phyloP scores from a whole-genome alignment of 495 filamentous ascomycete genomes.

The Viridothelium virens region DNA sequence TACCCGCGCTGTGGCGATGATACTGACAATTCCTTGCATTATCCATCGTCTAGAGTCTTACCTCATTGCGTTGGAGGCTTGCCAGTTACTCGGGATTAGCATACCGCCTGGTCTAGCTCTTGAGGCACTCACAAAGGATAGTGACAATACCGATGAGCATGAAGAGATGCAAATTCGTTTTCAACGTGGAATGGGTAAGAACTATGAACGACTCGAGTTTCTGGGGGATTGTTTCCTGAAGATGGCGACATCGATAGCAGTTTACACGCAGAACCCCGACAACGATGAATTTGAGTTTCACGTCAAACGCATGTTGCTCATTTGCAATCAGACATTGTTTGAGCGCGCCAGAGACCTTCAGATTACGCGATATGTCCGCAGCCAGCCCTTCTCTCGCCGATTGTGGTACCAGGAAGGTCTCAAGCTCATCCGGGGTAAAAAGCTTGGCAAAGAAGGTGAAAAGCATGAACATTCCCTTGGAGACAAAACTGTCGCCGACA shows the following conservation, averaged over 20 bases:
- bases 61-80: conserved; percentile 69
- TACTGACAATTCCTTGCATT: conserved; percentile 70
- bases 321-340: conserved; percentile 90
- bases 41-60: conserved; percentile 76
- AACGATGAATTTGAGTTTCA: conserved; percentile 83
- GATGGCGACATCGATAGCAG: conserved; percentile 83
- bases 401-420: conserved; percentile 80
- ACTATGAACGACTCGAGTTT: conserved; percentile 94
- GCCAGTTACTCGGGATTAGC: conserved; percentile 49
- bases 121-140: conserved; percentile 91
- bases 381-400: conserved; percentile 66
- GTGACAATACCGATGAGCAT: conserved; percentile 80
- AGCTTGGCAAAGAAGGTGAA: conserved; percentile 49
- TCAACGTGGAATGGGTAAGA: conserved; percentile 86
- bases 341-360: conserved; percentile 60
- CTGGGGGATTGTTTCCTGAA: conserved; percentile 92
- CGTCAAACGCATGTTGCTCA: conserved; percentile 78
- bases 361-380: conserved; percentile 66
- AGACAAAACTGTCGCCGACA: conserved; percentile 93
- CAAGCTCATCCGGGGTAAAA: conserved; percentile 53
- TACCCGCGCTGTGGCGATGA: conserved; percentile 54
- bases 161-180: conserved; percentile 51
- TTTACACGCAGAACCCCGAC: conserved; percentile 67
- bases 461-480: conserved; percentile 61
- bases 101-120: conserved; percentile 65